Conservation (phyloP, 768 basidiomycete genomes). For the Chiua virens region DNA sequence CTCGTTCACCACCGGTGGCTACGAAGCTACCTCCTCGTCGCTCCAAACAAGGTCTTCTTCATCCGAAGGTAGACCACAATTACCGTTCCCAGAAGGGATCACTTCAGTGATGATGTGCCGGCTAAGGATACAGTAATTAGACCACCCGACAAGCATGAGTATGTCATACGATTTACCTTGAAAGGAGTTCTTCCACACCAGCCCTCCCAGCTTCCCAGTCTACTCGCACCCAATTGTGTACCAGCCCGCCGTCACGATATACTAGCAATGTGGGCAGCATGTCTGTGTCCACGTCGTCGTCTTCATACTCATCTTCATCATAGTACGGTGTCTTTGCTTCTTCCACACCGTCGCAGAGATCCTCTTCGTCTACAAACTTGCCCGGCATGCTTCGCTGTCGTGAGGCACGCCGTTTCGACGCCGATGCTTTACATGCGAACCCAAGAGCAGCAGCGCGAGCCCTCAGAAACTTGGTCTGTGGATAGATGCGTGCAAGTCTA, state of each 20-base stretch:
- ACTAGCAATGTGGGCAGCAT: constrained; percentile 79
- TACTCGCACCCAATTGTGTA: constrained; percentile 86
- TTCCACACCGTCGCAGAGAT: constrained; percentile 43
- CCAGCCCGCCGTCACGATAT: constrained; percentile 77
- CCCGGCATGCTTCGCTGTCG: constrained; percentile 22
- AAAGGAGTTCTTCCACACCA: constrained; percentile 68
- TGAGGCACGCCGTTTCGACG: constrained; percentile 14
- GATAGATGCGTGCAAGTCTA: constrained; percentile 65
- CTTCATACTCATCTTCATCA: constrained; percentile 47
- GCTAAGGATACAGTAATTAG: constrained; percentile 5
- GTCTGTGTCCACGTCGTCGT: constrained; percentile 72
- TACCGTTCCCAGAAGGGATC: constrained; percentile 31
- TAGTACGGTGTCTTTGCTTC: constrained; percentile 30
- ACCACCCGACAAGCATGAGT: background rate
- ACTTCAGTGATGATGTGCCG: constrained; percentile 26
- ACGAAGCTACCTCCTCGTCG: constrained; percentile 43
- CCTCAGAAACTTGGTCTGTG: constrained; percentile 79
- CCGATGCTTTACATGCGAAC: constrained; percentile 49
- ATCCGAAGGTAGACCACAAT: constrained; percentile 47
- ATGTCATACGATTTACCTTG: constrained; percentile 41
- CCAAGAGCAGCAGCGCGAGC: constrained; percentile 75
- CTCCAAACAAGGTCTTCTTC: constrained; percentile 56
- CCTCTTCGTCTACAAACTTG: constrained; percentile 40
- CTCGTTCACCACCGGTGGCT: background rate
- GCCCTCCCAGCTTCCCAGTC: constrained; percentile 78